Base-by-base conservation (phyloP, 2,329 filamentous ascomycete species). In the Hypoxylon sp. region DNA sequence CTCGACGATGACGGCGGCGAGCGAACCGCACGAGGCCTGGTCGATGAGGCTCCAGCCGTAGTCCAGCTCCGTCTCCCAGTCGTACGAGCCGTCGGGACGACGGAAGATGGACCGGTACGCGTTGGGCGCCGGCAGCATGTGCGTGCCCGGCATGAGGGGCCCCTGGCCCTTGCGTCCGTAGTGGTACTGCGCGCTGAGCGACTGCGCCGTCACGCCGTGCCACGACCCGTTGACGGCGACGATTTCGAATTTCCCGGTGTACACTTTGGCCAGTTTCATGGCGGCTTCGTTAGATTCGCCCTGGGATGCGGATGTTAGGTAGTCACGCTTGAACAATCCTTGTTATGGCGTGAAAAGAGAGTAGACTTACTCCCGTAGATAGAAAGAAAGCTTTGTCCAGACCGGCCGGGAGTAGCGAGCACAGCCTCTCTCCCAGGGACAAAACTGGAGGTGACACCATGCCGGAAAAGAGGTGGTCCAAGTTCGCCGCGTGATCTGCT, bases 161-260 rank as follows among this genome's bases (percentile, higher is more conserved):
- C 80, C 80, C 37, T 80, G 76, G 1, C 82, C 81, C 54, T 79
- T 81, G 4, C 86, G 77, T 1, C 86, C 86, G 52, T 81, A 81
- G 67, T 84, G 82, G 71, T 87, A 89, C 41, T 85, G 84, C 0
- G 85, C 83, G 0, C 80, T 81, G 1, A 82, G 76, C 0, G 87
- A 82, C 13, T 81, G 83, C 0, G 80, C 80, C 0, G 87, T 89
- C 60, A 90, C 78, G 15, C 87, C 87, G 72, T 91, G 87, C 78
- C 83, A 90, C 32, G 83, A 85, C 0, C 83, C 83, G 0, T 80
- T 81, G 17, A 90, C 77, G 0, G 80, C 88, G 4, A 90, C 85
- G 52, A 91, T 82, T 71, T 90, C 87, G 68, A 87, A 90, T 53
- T 87, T 89, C 0, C 87, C 86, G 0, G 87, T 90, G 69, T 83